A percentile compares a stretch with the other conserved stretches of the same genome.
These are phyloP conservation scores for Thelonectria blattea DNA, from an alignment of 2,329 filamentous ascomycete species.

Conservation along the genomic window DNA sequence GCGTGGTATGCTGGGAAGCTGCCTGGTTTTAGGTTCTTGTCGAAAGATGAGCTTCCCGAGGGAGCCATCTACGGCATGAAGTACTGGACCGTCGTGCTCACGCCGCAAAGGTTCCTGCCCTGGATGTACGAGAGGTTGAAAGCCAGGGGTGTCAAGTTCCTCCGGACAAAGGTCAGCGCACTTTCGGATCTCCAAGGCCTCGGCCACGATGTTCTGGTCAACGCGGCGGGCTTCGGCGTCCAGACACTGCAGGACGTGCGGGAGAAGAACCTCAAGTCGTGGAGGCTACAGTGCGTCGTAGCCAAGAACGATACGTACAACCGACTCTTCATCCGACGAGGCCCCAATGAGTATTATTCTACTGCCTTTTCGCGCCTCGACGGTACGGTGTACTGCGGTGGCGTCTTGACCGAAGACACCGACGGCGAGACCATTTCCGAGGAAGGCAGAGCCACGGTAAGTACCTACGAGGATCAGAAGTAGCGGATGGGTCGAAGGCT, in stretches of 20 bases:
- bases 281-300: slow-evolving; percentile 4
- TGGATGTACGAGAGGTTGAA: slow-evolving; percentile 20
- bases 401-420: neutral
- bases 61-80: slow-evolving; percentile 7
- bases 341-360: slow-evolving; percentile 6
- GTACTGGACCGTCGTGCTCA: slow-evolving; percentile 25
- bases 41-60: neutral
- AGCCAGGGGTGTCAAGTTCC: neutral
- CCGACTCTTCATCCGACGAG: slow-evolving; percentile 9
- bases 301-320: neutral
- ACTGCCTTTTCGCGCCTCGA: slow-evolving; percentile 13
- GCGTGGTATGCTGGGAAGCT: slow-evolving; percentile 20
- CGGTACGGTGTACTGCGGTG: slow-evolving; percentile 9
- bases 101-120: slow-evolving; percentile 19
- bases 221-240: slow-evolving; percentile 22
- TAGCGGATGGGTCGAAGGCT: neutral
- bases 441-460: neutral
- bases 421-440: neutral
- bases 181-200: slow-evolving; percentile 16
- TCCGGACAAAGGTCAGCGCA: slow-evolving; percentile 3
- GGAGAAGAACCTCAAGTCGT: slow-evolving; percentile 16
- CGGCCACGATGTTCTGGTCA: slow-evolving; percentile 15
- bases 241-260: slow-evolving; percentile 21
- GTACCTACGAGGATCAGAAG: neutral
- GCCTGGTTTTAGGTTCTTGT: slow-evolving; percentile 6